phyloP scores from a whole-genome alignment of 129 eudicot species.

The Chrysanthemum lavandulifolium region DNA sequence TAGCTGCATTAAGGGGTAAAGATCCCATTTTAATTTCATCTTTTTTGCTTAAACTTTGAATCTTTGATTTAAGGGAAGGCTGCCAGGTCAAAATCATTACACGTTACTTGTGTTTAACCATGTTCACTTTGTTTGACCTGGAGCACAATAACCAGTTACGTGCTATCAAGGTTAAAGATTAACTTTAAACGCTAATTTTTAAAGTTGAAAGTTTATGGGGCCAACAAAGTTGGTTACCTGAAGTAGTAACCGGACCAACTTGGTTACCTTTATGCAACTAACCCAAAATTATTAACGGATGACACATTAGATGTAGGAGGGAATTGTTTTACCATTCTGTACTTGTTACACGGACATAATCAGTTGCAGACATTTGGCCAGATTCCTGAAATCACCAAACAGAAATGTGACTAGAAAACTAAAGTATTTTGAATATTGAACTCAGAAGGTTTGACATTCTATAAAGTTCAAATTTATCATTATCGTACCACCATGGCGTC shows the following conservation, averaged over 20 bases:
- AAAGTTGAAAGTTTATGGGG: no score
- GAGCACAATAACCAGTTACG: no score
- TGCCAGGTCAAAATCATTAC: no score
- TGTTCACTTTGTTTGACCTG: no score
- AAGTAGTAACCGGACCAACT: no score
- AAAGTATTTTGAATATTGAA: background rate
- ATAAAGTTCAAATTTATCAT: background rate
- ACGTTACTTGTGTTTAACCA: no score
- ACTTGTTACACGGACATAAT: constrained; percentile 91
- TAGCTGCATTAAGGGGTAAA: no score
- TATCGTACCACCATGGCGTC: constrained; percentile 92
- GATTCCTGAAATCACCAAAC: constrained; percentile 56
- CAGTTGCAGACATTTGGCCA: constrained; percentile 84
- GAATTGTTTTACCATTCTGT: constrained; percentile 72
- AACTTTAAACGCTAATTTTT: no score
- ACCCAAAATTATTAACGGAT: background rate
- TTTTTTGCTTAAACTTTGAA: background rate
- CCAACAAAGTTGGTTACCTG: no score
- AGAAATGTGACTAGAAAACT: constrained; percentile 1
- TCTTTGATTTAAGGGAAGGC: no score
- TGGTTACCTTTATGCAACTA: no score
- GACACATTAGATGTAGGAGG: constrained; percentile 16
- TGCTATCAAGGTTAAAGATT: no score
- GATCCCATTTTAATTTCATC: background rate
- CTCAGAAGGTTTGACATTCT: background rate